Conservation (phyloP, 495 filamentous ascomycete species). For the Xylaria grammica region DNA sequence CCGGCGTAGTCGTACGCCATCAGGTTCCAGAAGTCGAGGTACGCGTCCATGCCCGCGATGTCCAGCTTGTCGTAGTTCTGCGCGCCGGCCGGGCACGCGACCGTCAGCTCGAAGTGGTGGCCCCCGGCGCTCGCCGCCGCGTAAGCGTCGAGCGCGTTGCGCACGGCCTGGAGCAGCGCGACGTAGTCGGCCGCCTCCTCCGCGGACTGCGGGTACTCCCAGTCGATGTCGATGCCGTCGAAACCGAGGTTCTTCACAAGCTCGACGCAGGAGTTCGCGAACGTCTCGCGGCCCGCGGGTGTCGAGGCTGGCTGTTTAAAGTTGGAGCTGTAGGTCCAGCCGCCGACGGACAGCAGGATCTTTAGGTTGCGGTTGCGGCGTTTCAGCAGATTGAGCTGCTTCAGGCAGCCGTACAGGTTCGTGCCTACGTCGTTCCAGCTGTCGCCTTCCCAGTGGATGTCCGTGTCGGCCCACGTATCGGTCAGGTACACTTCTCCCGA, state of each 20-base stretch:
- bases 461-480: conserved; percentile 82
- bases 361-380: conserved; percentile 87
- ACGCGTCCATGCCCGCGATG: conserved; percentile 73
- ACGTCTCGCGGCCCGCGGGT: conserved; percentile 62
- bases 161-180: conserved; percentile 69
- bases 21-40: conserved; percentile 93
- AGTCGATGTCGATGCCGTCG: conserved; percentile 46
- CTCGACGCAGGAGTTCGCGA: conserved; percentile 70
- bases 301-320: conserved; percentile 77
- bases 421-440: conserved; percentile 71
- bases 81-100: conserved; percentile 71
- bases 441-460: conserved; percentile 89
- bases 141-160: conserved; percentile 65
- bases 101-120: conserved; percentile 78
- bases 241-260: conserved; percentile 69
- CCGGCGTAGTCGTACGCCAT: conserved; percentile 86
- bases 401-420: conserved; percentile 89
- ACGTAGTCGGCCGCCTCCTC: conserved; percentile 78
- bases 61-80: conserved; percentile 78
- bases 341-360: conserved; percentile 89
- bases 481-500: conserved; percentile 73
- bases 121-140: conserved; percentile 50
- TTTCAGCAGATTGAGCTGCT: conserved; percentile 93
- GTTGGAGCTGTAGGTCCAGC: conserved; percentile 93
- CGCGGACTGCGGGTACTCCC: conserved; percentile 46